Conservation (phyloP, 352 stramenopile genomes). For the Globisporangium uncinulatum region DNA sequence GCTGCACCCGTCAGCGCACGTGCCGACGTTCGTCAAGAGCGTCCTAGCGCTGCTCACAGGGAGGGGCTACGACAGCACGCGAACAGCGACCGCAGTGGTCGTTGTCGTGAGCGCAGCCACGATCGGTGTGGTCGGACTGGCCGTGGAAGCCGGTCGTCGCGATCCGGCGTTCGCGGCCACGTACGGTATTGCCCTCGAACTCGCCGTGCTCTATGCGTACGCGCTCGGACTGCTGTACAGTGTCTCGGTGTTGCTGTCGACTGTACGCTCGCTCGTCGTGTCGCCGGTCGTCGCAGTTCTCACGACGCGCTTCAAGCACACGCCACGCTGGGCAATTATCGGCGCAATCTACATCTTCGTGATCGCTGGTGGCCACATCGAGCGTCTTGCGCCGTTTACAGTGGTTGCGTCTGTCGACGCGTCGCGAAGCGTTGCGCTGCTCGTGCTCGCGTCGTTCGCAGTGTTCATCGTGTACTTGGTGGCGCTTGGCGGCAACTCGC, state of each 20-base stretch:
- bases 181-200: constrained; percentile 21
- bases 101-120: constrained; percentile 1
- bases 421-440: constrained; percentile 38
- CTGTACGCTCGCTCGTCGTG: constrained; percentile 31
- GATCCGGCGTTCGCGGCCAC: constrained; percentile 5
- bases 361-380: constrained; percentile 32
- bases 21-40: constrained; percentile 22
- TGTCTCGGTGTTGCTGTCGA: constrained; percentile 28
- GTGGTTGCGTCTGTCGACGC: constrained; percentile 15
- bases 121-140: constrained; percentile 1
- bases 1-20: constrained; percentile 44
- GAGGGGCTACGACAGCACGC: not conserved
- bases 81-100: not conserved
- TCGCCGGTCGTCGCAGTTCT: constrained; percentile 24
- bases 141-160: constrained; percentile 9
- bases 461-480: constrained; percentile 48
- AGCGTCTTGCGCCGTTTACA: constrained; percentile 20
- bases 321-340: constrained; percentile 48
- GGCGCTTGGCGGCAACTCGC: constrained; percentile 30
- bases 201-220: constrained; percentile 44
- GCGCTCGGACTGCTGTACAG: constrained; percentile 52
- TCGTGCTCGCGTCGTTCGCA: constrained; percentile 37
- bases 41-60: constrained; percentile 2
- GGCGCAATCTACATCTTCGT: constrained; percentile 29
- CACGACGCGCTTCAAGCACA: constrained; percentile 18